Evolutionary conservation across 768 basidiomycete genomes (phyloP), one percentile per base, ranked within the genome.

Genomic region (Boletellus ananas): DNA sequence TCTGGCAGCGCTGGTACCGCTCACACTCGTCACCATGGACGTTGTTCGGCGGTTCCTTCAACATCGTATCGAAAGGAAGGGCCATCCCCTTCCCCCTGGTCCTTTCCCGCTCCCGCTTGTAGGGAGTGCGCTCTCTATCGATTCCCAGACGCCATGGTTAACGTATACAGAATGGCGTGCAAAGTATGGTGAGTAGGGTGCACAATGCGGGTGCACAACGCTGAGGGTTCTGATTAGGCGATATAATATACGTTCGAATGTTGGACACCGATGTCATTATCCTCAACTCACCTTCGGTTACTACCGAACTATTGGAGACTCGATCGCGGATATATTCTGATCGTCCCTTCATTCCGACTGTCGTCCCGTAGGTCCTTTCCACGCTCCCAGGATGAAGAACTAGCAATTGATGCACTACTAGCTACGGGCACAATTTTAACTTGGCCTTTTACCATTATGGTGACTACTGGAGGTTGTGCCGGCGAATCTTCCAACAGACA

Each of bases 91-190:
- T 7, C 54, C 54, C 2, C 29, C 29, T 29, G 29, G 29, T 29
- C 29, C 29, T 29, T 5, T 11, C 29, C 29, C 29, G 2, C 29
- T 29, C 29, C 29, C 29, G 29, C 29, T 29, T 11, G 29, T 29
- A 8, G 29, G 29, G 10, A 29, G 29, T 29, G 29, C 29, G 10
- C 29, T 29, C 10, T 29, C 29, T 29, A 7, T 29, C 8, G 8
- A 29, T 18, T 14, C 27, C 9, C 11, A 12, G 36, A 14, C 6
- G 17, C 45, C 18, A 34, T 50, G 45, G 36, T 37, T 34, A 33
- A 51, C 54, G 5, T 56, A 52, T 13, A 43, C 42, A 10, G 44
- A 33, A 17, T 56, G 55, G 51, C 42, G 42, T 4, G 36, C 13
- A 21, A 45, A 14, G 10, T 46, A 52, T n/a, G 55, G 55, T 52